These are phyloP conservation scores for Recurvomyces mirabilis DNA, from an alignment of 495 filamentous ascomycete genomes.

Conservation along the genomic window DNA sequence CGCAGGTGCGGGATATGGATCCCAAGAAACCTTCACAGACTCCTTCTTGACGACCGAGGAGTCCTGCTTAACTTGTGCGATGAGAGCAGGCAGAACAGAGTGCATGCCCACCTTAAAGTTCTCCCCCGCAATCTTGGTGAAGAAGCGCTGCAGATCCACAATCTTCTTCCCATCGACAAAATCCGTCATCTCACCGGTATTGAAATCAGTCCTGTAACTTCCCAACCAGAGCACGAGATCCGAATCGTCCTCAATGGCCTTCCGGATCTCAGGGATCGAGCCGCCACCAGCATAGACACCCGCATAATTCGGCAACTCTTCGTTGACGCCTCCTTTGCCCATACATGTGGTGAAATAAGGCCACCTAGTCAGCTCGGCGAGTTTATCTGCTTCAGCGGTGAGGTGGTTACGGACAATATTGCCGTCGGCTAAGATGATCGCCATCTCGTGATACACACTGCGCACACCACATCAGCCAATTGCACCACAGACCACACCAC, in stretches of 20 bases:
- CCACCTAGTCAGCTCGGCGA: slow-evolving; percentile 27
- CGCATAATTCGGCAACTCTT: slow-evolving; percentile 20
- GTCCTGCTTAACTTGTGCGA: slow-evolving; percentile 17
- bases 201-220: slow-evolving; percentile 27
- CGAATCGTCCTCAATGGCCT: slow-evolving; percentile 23
- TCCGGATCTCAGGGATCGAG: slow-evolving; percentile 19
- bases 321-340: slow-evolving; percentile 28
- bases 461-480: slow-evolving; percentile 8
- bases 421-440: slow-evolving; percentile 30
- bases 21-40: slow-evolving; percentile 13
- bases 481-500: slow-evolving; percentile 26
- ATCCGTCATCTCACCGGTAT: slow-evolving; percentile 32
- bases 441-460: slow-evolving; percentile 34
- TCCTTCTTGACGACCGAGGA: slow-evolving; percentile 12
- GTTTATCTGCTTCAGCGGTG: slow-evolving; percentile 20
- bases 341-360: slow-evolving; percentile 29
- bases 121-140: slow-evolving; percentile 24
- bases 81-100: slow-evolving; percentile 26
- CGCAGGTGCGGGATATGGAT: slow-evolving; percentile 19
- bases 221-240: slow-evolving; percentile 34
- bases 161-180: slow-evolving; percentile 19
- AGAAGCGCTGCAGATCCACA: slow-evolving; percentile 36
- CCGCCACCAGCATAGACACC: slow-evolving; percentile 28
- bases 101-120: slow-evolving; percentile 29
- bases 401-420: slow-evolving; percentile 20